Base-by-base conservation (phyloP, 163 green algal species). In the Dunaliella salina region DNA sequence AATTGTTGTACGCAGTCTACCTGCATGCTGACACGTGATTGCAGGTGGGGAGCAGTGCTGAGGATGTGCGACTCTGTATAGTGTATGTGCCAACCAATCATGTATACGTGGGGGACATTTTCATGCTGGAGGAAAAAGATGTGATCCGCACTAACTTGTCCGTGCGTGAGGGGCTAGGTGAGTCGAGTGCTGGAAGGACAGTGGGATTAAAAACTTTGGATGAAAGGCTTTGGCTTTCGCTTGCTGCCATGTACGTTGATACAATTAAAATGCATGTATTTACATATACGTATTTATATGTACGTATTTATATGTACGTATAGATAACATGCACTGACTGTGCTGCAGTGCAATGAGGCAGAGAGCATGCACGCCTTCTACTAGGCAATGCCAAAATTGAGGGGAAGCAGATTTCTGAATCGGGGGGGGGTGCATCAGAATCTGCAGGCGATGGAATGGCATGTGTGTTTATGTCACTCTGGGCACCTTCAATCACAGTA, bases 21-120 rank as follows among this genome's bases (percentile, higher is more conserved):
- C 40, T 8, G 40, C 40, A 50, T 50, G 40, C 40, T 50, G 40
- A 3, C 40, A 32, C 80, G 80, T 83, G 33, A 33, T 85, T 83
- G 89, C 90, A 94, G 88, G 89, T 88, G 30, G 63, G 63, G 33
- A 83, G 91, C 35, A 91, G 88, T 8, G 25, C 71, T 0, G 46
- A 81, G 25, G 91, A 96, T 83, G 83, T 93, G 75, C 88, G 96
- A 78, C 89, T 98, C 32, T 94, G 90, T 57, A 93, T 88, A 8
- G 95, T 98, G 1, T 98, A 98, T 88, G 91, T 98, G 13, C 96
- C 96, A 22, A 98, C 96, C 33, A 98, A 98, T 84, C 95, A 98
- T 85, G 90, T 98, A 1, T 98, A 98, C 84, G 94, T 98, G 26
- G 96, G 96, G 0, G 96, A 99, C 90, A 94, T 98, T 29, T 98